Conservation (phyloP, 495 filamentous ascomycete genomes). For the Cairneyella variabilis region DNA sequence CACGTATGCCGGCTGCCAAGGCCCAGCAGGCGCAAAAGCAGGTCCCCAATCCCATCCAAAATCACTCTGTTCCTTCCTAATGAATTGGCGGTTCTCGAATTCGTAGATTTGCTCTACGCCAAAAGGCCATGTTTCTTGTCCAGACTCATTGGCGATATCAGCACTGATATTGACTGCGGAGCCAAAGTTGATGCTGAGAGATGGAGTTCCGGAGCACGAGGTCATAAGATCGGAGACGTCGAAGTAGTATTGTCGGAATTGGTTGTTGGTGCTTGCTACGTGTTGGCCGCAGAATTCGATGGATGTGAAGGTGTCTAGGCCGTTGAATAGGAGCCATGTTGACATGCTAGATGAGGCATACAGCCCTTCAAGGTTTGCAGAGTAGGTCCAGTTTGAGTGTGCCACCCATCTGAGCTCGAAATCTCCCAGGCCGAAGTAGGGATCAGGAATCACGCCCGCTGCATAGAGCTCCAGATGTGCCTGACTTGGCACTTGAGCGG, state of each 20-base stretch:
- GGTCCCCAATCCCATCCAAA: conserved; percentile 89
- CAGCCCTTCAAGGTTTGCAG: conserved; percentile 43
- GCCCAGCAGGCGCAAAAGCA: conserved; percentile 64
- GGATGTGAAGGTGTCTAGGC: conserved; percentile 66
- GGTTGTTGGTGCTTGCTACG: conserved; percentile 64
- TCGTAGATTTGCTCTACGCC: conserved; percentile 45
- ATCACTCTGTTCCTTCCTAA: conserved; percentile 67
- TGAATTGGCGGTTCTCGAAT: conserved; percentile 52
- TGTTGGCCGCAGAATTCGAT: conserved; percentile 56
- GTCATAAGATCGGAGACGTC: conserved; percentile 51
- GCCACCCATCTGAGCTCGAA: conserved; percentile 63
- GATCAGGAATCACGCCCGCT: conserved; percentile 49
- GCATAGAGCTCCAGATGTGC: conserved; percentile 61
- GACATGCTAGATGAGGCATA: conserved; percentile 26
- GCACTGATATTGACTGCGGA: conserved; percentile 49
- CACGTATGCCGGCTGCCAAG: conserved; percentile 65
- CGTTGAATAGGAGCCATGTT: conserved; percentile 62
- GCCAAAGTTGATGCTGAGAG: conserved; percentile 51
- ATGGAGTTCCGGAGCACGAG: conserved; percentile 39
- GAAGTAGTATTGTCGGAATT: conserved; percentile 70
- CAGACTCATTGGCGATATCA: conserved; percentile 51
- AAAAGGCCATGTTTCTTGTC: conserved; percentile 49
- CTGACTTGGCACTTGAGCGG: conserved; percentile 59
- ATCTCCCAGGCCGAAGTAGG: conserved; percentile 62
- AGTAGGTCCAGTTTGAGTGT: conserved; percentile 56